Evolutionary conservation across 495 filamentous ascomycete genomes (phyloP), one percentile per base, ranked within the genome.

Genomic region (Eremomyces bilateralis): DNA sequence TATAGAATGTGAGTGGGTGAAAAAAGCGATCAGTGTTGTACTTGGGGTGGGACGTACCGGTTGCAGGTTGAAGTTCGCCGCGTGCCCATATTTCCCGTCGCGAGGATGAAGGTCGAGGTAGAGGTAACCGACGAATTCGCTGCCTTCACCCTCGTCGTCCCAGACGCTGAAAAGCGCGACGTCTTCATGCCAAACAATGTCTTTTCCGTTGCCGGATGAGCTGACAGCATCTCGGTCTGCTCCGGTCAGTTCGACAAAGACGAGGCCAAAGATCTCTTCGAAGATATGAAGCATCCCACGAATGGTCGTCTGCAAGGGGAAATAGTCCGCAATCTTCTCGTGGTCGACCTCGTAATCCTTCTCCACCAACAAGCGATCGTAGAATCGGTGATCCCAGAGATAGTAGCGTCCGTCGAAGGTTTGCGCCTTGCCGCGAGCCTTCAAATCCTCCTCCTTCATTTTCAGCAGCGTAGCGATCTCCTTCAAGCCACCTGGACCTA

Each of bases 251-350:
- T 93, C 73, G 18, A 95, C 74, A 46, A 97, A 95, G 12, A 73
- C 76, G 6, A 97, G 60, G 16, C 88, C 88, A 43, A 97, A 91
- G 0, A 97, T 63, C 50, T 81, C 62, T 54, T 95, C 85, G 43
- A 97, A 95, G 45, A 94, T 92, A 47, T 72, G 61, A 35, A 97
- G 68, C 90, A 95, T 97, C 37, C 79, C 81, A 20, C 65, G 60
- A 33, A 97, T 77, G 1, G 81, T 90, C 2, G 70, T 72, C 43
- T 71, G 65, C 16, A 95, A 58, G 2, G 88, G 85, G 62, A 95
- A 97, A 55, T 88, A 95, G 52, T 97, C 82, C 16, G 85, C 71
- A 44, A 97, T 79, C 35, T 76, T 70, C 50, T 82, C 69, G 42
- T 91, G 79, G 48, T 97, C 83, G 21, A 97, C 67, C 39, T 66